phyloP scores from a whole-genome alignment of 2,329 filamentous ascomycete genomes.

The Fusarium robinianum region DNA sequence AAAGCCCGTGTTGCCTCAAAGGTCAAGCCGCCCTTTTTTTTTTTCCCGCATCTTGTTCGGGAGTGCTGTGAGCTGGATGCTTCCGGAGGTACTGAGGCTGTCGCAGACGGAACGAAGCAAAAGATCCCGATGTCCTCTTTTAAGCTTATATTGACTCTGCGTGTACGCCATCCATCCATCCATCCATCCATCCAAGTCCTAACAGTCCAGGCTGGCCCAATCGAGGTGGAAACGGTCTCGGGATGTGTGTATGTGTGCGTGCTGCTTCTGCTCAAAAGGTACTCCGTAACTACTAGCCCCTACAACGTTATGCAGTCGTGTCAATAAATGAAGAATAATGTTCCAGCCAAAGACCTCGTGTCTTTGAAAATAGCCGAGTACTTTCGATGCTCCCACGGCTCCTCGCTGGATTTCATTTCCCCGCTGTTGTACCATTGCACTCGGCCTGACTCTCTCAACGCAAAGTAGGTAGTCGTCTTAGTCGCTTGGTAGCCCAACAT shows the following conservation, averaged over 20 bases:
- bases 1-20: slow-evolving; percentile 19
- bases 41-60: not conserved
- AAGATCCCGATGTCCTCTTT: slow-evolving; percentile 15
- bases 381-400: too few species aligned
- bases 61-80: too few species aligned
- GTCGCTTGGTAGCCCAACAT: not conserved
- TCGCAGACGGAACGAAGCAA: slow-evolving; percentile 11
- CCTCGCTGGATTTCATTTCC: slow-evolving; percentile 5
- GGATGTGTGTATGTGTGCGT: too few species aligned
- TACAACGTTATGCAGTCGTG: too few species aligned
- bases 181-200: too few species aligned
- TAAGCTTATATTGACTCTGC: slow-evolving; percentile 37
- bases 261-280: too few species aligned
- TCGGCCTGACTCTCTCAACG: not conserved
- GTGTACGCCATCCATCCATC: slow-evolving; percentile 17
- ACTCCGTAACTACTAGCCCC: too few species aligned
- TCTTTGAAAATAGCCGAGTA: too few species aligned
- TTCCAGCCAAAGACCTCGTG: too few species aligned
- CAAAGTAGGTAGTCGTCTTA: not conserved
- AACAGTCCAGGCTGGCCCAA: too few species aligned
- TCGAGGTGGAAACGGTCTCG: too few species aligned
- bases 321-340: too few species aligned
- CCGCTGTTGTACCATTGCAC: slow-evolving; percentile 1
- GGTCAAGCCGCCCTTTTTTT: slow-evolving; percentile 4
- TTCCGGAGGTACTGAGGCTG: slow-evolving; percentile 19